These are phyloP conservation scores for Picochlorum sp. DNA, from an alignment of 139 green algal genomes.

Conservation along the genomic window DNA sequence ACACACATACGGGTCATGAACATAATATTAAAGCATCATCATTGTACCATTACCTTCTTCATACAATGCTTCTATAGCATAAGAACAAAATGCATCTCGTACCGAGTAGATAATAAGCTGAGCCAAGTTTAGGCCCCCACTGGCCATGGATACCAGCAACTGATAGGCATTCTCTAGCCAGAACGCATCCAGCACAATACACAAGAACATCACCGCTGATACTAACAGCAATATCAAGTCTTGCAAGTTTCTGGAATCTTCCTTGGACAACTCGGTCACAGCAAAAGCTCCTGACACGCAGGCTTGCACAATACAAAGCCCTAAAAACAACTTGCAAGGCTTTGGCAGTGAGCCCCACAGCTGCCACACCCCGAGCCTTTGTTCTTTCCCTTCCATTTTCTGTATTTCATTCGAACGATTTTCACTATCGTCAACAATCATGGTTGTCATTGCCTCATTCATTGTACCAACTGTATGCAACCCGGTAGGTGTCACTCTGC, in stretches of 20 bases:
- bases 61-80: background rate
- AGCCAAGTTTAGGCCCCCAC: conserved; percentile 3
- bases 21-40: too few species aligned
- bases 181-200: conserved; percentile 22
- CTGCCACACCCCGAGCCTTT: conserved; percentile 3
- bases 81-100: background rate
- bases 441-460: background rate
- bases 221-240: conserved; percentile 16
- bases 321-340: conserved; percentile 9
- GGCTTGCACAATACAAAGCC: conserved; percentile 10
- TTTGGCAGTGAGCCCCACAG: conserved; percentile 11
- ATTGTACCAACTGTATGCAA: background rate
- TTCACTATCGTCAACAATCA: background rate
- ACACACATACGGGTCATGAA: background rate
- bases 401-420: background rate
- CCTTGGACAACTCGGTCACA: conserved; percentile 4
- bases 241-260: conserved; percentile 5
- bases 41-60: too few species aligned
- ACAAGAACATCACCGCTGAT: conserved; percentile 12
- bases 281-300: conserved; percentile 6
- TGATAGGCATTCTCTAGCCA: conserved; percentile 22
- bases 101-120: conserved; percentile 11
- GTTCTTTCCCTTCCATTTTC: background rate
- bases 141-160: conserved; percentile 19
- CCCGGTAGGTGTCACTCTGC: too few species aligned